Percentiles rank a stretch among this genome's conserved stretches.
Conservation (phyloP, 148 eudicot species). For the Vaccinium vitisidaea region DNA sequence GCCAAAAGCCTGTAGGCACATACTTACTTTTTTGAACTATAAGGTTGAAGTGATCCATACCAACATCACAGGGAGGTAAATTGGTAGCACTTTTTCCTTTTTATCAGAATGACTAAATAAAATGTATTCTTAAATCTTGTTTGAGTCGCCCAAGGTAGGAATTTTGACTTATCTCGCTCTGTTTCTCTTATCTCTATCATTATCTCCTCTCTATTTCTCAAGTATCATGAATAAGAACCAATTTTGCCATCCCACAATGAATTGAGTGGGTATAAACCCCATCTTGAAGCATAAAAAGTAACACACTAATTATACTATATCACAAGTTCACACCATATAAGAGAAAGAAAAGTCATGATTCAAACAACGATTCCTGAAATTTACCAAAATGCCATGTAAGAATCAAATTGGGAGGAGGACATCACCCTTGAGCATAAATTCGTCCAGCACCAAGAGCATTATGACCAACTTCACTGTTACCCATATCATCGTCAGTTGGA, state of each 20-base stretch:
- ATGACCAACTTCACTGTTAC: conserved; percentile 98
- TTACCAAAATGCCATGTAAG: neutral
- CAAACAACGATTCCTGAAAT: neutral
- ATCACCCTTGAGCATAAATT: conserved; percentile 87
- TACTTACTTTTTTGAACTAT: too few relatives aligned
- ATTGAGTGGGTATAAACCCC: neutral
- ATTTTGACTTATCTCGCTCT: neutral
- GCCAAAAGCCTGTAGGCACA: too few relatives aligned
- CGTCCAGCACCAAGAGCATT: conserved; percentile 98
- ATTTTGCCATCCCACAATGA: neutral
- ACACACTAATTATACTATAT: neutral
- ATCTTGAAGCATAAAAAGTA: neutral
- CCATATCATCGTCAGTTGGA: conserved; percentile 98
- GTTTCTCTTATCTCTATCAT: neutral
- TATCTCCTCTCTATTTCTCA: neutral
- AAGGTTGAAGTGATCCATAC: neutral
- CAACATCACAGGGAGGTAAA: neutral
- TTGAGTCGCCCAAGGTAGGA: neutral
- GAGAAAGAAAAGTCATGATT: neutral
- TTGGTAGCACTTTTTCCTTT: neutral
- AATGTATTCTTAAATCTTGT: neutral
- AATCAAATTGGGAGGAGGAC: neutral
- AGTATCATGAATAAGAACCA: neutral
- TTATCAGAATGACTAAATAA: neutral
- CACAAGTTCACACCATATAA: neutral